Base-by-base conservation (phyloP, 1,139 yeast genomes). In the Candida glucosophila region DNA sequence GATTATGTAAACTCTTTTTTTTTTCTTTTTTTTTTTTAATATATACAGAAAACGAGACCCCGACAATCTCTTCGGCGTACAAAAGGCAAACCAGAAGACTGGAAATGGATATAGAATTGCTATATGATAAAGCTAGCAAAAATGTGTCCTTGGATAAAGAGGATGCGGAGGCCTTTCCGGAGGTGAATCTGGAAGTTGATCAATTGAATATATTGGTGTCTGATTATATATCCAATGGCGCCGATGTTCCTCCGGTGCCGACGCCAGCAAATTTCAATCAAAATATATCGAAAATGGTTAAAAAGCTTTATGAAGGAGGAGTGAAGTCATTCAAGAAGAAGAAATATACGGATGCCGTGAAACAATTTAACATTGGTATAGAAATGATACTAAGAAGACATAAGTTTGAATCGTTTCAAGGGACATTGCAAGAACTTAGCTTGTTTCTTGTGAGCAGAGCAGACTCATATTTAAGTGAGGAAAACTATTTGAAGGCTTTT, bases 351-450 rank as follows among this genome's bases (percentile, higher is more conserved):
- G 96, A 85, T 11, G 86, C 95, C 2, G 70, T 73, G 26, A 77
- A 77, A 47, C 76, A 77, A 42, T 73, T 82, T 43, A 52, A 77
- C 6, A 60, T 85, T 32, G 96, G 95, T 1, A 62, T 90, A 22
- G 93, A 83, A 30, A 73, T 86, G 74, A 80, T 88, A 12, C 58
- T 71, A 34, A 75, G 82, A 39, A 72, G 97, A 49, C 76, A 86
- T 17, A 77, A 82, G 42, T 86, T 88, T 68, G 98, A 90, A 49
- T 65, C 88, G 7, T 81, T 86, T 43, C 86, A 74, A 37, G 69
- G 77, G 22, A 79, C 88, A 19, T 55, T 86, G 29, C 88, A 80
- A 43, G 97, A 90, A 48, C 56, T 82, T 29, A 67, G 77, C 25
- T 64, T 73, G 42, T 69, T 85, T 44, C 55, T 88, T 31, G 78